phyloP scores from a whole-genome alignment of 345 rosid species.

The Citropsis articulata region DNA sequence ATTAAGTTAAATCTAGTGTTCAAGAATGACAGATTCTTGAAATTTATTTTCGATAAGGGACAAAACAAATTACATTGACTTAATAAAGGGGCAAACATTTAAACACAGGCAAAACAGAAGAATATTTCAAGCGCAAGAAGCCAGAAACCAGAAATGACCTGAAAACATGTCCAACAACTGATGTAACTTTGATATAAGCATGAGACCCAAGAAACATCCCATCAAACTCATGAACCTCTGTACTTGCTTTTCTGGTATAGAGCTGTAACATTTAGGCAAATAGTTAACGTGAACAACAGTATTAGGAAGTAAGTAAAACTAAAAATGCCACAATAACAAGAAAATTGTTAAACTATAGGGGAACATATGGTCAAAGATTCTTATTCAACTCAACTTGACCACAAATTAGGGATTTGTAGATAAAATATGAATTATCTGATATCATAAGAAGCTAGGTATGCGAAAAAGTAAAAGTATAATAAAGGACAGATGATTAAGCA shows the following conservation, averaged over 20 bases:
- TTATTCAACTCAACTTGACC: background rate
- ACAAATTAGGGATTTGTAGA: background rate
- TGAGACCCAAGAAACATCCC: slow-evolving; percentile 60
- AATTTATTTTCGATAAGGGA: too few relatives aligned
- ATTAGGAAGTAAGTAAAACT: background rate
- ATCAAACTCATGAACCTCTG: slow-evolving; percentile 86
- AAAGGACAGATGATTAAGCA: slow-evolving; percentile 18
- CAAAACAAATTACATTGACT: background rate
- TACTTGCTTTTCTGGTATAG: slow-evolving; percentile 71
- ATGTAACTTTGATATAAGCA: slow-evolving; percentile 68
- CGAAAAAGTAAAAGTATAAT: too few relatives aligned
- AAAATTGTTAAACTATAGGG: background rate
- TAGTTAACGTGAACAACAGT: slow-evolving; percentile 3
- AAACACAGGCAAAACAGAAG: background rate
- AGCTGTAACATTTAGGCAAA: slow-evolving; percentile 38
- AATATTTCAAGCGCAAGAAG: background rate
- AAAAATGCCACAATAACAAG: background rate
- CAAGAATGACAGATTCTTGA: too few relatives aligned
- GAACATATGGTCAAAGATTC: background rate
- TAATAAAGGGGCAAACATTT: background rate
- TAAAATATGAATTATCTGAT: too few relatives aligned
- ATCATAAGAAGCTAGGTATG: too few relatives aligned
- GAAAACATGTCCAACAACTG: slow-evolving; percentile 94
- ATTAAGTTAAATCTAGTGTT: too few relatives aligned
- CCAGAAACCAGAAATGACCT: slow-evolving; percentile 48